phyloP scores from a whole-genome alignment of 331 rosid genomes.

The Cydonia oblonga region DNA sequence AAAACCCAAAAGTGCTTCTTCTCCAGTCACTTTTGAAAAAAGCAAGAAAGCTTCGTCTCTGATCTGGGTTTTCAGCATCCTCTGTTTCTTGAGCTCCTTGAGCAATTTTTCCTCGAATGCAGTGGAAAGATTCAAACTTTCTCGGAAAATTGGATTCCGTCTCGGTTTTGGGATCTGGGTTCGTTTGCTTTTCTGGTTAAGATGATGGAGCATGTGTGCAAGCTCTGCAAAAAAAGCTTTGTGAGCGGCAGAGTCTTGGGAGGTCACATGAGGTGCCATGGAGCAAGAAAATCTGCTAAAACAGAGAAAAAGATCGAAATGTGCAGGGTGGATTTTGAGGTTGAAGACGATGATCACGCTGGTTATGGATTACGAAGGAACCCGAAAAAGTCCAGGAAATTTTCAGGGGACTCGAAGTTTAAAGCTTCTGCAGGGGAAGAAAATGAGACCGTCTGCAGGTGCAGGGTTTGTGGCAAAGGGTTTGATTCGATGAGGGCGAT shows the following conservation, averaged over 20 bases:
- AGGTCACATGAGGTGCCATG: constrained; percentile 44
- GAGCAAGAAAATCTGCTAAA: constrained; percentile 14
- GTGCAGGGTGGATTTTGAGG: background rate
- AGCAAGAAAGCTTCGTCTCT: constrained; percentile 1
- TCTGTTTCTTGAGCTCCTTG: constrained; percentile 18
- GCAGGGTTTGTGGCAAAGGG: constrained; percentile 31
- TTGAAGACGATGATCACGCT: background rate
- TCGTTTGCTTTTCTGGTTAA: background rate
- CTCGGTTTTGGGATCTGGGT: constrained; percentile 14
- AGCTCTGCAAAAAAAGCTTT: constrained; percentile 32
- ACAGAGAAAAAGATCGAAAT: background rate
- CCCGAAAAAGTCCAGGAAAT: constrained; percentile 38
- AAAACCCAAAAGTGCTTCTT: background rate
- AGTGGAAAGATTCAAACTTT: background rate
- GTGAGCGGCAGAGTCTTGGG: constrained; percentile 38
- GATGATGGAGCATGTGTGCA: constrained; percentile 29
- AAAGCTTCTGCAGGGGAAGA: constrained; percentile 1
- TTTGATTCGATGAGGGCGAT: constrained; percentile 29
- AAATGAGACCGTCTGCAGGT: background rate
- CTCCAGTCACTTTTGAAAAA: background rate
- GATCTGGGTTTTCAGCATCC: constrained; percentile 16
- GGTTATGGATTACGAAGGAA: constrained; percentile 34
- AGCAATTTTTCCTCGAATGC: constrained; percentile 3
- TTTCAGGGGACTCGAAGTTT: constrained; percentile 11
- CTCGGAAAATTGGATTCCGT: background rate